Evolutionary conservation across 73 alveolate genomes (phyloP).

Genomic region (Durusdinium trenchii): DNA sequence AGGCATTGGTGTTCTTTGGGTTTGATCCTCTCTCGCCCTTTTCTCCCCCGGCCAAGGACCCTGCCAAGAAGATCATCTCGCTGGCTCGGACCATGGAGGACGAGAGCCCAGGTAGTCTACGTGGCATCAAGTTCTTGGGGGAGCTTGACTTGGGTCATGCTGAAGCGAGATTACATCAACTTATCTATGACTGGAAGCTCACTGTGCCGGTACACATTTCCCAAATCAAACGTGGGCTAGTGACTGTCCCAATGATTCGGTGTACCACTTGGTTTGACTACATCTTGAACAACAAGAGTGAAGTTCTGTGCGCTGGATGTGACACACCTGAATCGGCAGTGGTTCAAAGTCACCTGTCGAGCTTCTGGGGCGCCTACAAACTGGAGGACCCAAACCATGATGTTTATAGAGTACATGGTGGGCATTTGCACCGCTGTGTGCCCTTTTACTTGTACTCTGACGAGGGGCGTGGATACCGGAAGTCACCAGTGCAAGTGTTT

Average conservation of each 20-base stretch:
- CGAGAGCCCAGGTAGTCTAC: not conserved
- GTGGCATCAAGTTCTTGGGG: not conserved
- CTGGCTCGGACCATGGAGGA: slow-evolving; percentile 19
- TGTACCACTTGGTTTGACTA: slow-evolving; percentile 18
- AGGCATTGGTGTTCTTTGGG: not conserved
- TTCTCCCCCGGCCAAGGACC: not conserved
- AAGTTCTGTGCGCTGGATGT: not conserved
- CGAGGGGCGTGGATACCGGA: slow-evolving; percentile 40
- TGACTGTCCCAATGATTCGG: not conserved
- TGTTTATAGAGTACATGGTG: not conserved
- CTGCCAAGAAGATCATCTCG: not conserved
- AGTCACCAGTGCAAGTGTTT: slow-evolving; percentile 12
- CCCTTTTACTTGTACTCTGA: slow-evolving; percentile 9
- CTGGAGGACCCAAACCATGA: not conserved
- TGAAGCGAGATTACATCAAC: slow-evolving; percentile 12
- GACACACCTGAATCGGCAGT: not conserved
- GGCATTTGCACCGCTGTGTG: not conserved
- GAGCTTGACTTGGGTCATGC: not conserved
- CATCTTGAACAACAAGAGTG: not conserved
- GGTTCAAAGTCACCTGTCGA: not conserved
- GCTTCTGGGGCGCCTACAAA: slow-evolving; percentile 29
- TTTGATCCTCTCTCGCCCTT: not conserved
- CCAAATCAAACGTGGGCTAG: not conserved
- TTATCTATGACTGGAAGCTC: slow-evolving; percentile 4
- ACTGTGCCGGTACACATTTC: not conserved